Percentiles rank a stretch among this genome's conserved stretches.
These are phyloP conservation scores for Singerocomus rubriflavus DNA, from an alignment of 1,284 basidiomycete species.

Conservation along the genomic window DNA sequence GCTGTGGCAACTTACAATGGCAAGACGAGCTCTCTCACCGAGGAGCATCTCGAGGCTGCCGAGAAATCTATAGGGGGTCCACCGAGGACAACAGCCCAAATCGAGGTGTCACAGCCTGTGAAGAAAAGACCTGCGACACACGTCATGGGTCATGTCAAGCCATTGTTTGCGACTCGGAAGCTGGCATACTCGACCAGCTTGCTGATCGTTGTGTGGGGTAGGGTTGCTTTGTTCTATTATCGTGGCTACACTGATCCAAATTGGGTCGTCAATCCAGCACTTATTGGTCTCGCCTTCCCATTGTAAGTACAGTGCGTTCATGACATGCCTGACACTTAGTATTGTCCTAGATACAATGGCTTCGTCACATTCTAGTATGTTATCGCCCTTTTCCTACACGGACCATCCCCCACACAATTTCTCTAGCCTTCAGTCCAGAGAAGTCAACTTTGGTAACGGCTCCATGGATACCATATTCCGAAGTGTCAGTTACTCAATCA, in stretches of 20 bases:
- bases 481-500: constrained; percentile 44
- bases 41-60: constrained; percentile 40
- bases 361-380: constrained; percentile 61
- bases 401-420: not conserved
- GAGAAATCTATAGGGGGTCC: not conserved
- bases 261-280: constrained; percentile 37
- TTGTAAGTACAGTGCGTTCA: constrained; percentile 39
- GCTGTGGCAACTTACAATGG: constrained; percentile 62
- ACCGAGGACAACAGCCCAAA: constrained; percentile 5
- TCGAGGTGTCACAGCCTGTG: constrained; percentile 31
- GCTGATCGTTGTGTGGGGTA: constrained; percentile 57
- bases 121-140: constrained; percentile 35
- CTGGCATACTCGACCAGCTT: constrained; percentile 61
- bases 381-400: not conserved
- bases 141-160: constrained; percentile 44
- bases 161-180: constrained; percentile 54
- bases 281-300: constrained; percentile 75
- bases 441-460: constrained; percentile 60
- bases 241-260: not conserved
- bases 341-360: constrained; percentile 45
- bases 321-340: constrained; percentile 3
- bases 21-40: constrained; percentile 35
- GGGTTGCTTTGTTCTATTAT: constrained; percentile 9
- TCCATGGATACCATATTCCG: constrained; percentile 64
- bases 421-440: constrained; percentile 52